Evolutionary conservation across 345 rosid species (phyloP).

Genomic region (Boechera retrofracta): DNA sequence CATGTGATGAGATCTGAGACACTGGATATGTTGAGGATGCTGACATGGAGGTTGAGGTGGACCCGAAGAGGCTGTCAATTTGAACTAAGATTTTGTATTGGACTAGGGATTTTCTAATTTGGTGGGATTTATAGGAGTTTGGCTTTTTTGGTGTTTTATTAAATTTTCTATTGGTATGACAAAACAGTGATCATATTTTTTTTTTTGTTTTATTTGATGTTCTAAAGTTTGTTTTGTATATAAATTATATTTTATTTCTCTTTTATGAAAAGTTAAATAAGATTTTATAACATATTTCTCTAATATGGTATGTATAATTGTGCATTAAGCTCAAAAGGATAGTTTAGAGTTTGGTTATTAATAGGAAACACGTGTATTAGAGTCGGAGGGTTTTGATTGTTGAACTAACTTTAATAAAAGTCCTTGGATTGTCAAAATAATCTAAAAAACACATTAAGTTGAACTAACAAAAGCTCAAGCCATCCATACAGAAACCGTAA

Average conservation of each 20-base stretch:
- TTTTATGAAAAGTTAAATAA: neutral
- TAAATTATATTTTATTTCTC: neutral
- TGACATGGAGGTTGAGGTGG: no score
- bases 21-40: no score
- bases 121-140: no score
- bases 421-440: conserved; percentile 20
- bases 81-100: no score
- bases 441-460: conserved; percentile 23
- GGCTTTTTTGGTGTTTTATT: no score
- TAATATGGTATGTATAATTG: neutral
- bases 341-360: neutral
- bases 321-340: neutral
- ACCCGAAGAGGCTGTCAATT: no score
- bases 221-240: neutral
- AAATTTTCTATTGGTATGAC: no score
- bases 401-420: conserved; percentile 29
- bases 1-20: no score
- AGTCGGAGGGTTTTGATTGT: conserved; percentile 14
- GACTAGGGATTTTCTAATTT: no score
- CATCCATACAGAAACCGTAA: conserved; percentile 16
- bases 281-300: neutral
- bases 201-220: no score
- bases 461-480: conserved; percentile 35
- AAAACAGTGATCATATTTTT: no score
- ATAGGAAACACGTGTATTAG: conserved; percentile 1